Evolutionary conservation across 768 basidiomycete genomes (phyloP).

Genomic region (Dioszegia aurantiaca): DNA sequence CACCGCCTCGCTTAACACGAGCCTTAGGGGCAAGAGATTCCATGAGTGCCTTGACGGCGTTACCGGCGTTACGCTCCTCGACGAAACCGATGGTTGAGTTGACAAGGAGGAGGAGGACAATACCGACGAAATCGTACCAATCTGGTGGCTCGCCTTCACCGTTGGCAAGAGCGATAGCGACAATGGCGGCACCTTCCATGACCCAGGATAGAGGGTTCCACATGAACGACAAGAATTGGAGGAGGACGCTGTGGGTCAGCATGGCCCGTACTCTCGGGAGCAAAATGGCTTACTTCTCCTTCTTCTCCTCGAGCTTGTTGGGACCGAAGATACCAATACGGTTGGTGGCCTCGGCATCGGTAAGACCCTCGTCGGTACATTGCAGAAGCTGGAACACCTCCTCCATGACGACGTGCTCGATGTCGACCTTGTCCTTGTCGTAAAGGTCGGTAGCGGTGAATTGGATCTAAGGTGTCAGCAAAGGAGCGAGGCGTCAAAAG

Average conservation of each 20-base stretch:
- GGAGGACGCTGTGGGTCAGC: slow-evolving; percentile 62
- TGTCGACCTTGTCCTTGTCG: slow-evolving; percentile 98
- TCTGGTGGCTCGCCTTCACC: slow-evolving; percentile 82
- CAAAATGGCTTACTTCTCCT: slow-evolving; percentile 47
- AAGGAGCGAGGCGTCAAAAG: neutral
- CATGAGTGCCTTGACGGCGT: slow-evolving; percentile 99
- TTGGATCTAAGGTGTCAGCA: slow-evolving; percentile 41
- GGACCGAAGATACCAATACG: slow-evolving; percentile 92
- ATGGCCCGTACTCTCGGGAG: neutral
- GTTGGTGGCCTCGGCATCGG: slow-evolving; percentile 68
- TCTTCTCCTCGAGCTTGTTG: slow-evolving; percentile 85
- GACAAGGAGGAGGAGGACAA: slow-evolving; percentile 82
- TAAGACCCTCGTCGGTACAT: slow-evolving; percentile 77
- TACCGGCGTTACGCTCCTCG: slow-evolving; percentile 94
- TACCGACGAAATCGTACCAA: slow-evolving; percentile 97
- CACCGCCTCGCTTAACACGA: slow-evolving; percentile 79
- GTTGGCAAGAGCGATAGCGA: slow-evolving; percentile 91
- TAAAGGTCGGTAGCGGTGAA: slow-evolving; percentile 58
- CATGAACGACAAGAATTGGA: slow-evolving; percentile 97
- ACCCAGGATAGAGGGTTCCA: slow-evolving; percentile 99
- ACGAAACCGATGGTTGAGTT: slow-evolving; percentile 98
- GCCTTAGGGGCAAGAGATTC: slow-evolving; percentile 98
- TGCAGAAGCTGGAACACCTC: slow-evolving; percentile 96
- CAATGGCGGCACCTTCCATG: slow-evolving; percentile 80
- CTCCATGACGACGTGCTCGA: slow-evolving; percentile 93